Percentiles rank a stretch among this genome's conserved stretches.
Conservation (phyloP, 73 alveolate species). For the Paramecium sonneborni region DNA sequence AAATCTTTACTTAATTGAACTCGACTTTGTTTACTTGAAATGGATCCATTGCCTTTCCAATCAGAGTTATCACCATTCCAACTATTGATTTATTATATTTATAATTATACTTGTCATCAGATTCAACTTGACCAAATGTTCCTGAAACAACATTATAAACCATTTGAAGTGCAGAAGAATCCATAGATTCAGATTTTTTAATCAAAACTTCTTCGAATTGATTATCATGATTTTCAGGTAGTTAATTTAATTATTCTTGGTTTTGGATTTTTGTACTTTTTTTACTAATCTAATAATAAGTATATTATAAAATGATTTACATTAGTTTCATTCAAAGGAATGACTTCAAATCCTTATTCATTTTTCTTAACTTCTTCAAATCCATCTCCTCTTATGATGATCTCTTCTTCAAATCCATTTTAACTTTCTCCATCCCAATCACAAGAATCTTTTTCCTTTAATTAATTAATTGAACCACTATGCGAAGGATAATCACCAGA, state of each 20-base stretch:
- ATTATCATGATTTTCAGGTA: background rate
- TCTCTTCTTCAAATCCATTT: background rate
- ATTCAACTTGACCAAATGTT: background rate
- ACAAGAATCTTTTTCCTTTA: background rate
- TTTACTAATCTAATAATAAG: background rate
- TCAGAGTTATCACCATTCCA: background rate
- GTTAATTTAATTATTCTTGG: background rate
- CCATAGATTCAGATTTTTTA: background rate
- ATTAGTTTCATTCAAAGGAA: background rate
- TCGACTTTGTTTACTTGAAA: too few species aligned
- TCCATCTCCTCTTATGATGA: background rate
- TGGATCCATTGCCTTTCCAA: conserved; percentile 9
- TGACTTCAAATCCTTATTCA: background rate
- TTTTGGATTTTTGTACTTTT: too few species aligned
- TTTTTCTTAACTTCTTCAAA: background rate
- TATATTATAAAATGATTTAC: background rate
- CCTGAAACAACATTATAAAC: background rate
- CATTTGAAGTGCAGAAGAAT: background rate
- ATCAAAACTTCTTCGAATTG: background rate
- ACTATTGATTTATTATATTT: too few species aligned
- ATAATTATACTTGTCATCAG: too few species aligned
- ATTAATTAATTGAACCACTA: background rate
- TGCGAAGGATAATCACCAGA: background rate
- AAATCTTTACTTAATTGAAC: background rate
- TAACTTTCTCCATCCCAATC: conserved; percentile 20